Percentiles rank a stretch among this genome's conserved stretches.
Conservation (phyloP, 495 filamentous ascomycete genomes). For the Aspergillus indologenus region DNA sequence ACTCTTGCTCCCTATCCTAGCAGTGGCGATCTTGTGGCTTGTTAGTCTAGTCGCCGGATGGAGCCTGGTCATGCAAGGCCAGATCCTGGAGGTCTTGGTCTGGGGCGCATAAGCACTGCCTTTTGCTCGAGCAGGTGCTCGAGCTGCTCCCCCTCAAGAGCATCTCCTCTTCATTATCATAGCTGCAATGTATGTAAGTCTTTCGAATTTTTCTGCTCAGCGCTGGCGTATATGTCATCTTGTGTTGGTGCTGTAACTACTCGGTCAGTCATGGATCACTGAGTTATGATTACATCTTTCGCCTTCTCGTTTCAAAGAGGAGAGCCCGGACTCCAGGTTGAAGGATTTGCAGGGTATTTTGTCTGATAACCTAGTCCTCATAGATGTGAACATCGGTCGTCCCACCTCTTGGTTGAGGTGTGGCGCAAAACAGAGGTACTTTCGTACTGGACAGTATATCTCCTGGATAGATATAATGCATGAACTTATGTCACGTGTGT, state of each 20-base stretch:
- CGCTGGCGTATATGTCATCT: slow-evolving; percentile 16
- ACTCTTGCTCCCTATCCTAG: slow-evolving; percentile 59
- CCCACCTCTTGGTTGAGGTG: no score
- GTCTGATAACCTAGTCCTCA: no score
- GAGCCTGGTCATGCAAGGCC: slow-evolving; percentile 45
- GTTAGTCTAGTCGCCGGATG: slow-evolving; percentile 54
- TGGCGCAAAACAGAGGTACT: not conserved
- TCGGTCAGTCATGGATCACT: not conserved
- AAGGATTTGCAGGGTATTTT: no score
- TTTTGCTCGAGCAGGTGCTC: not conserved
- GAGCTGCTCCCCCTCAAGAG: not conserved
- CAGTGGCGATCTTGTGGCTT: slow-evolving; percentile 61
- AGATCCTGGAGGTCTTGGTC: slow-evolving; percentile 43
- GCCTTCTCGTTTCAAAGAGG: no score
- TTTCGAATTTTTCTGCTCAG: slow-evolving; percentile 1
- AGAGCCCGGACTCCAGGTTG: no score
- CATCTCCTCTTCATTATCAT: not conserved
- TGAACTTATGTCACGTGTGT: not conserved
- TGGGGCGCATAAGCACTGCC: slow-evolving; percentile 37
- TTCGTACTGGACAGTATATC: not conserved
- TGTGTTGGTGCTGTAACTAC: not conserved
- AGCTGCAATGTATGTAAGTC: not conserved
- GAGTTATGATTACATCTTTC: no score
- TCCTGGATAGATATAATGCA: not conserved
- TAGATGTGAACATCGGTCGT: no score